Conservation (phyloP, 2,329 filamentous ascomycete genomes). For the Thermothelomyces thermophilus region DNA sequence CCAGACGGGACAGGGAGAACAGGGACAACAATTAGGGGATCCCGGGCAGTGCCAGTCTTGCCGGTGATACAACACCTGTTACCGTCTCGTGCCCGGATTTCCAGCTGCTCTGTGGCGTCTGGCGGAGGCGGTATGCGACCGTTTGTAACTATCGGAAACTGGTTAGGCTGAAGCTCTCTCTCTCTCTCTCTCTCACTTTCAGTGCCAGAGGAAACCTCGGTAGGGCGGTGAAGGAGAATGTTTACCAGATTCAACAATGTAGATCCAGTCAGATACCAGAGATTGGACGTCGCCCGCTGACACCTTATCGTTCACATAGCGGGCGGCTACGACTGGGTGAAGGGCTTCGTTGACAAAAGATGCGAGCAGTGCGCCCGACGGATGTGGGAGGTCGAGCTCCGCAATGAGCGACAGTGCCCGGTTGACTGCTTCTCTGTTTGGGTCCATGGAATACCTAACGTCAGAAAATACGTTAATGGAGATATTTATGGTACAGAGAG, state of each 20-base stretch:
- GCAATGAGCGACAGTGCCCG: constrained; percentile 9
- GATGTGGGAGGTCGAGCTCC: constrained; percentile 7
- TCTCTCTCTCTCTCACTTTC: too few relatives aligned
- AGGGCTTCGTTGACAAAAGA: constrained; percentile 12
- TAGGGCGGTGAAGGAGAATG: neutral
- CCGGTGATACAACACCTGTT: constrained; percentile 26
- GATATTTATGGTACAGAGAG: too few relatives aligned
- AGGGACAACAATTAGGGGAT: constrained; percentile 22
- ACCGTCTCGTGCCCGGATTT: constrained; percentile 23
- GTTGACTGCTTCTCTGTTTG: too few relatives aligned
- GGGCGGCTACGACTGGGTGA: constrained; percentile 4
- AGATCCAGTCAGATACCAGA: constrained; percentile 24
- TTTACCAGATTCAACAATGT: constrained; percentile 26
- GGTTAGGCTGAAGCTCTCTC: too few relatives aligned
- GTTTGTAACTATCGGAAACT: neutral
- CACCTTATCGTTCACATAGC: neutral
- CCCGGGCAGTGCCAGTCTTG: constrained; percentile 18
- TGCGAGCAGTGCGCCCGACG: constrained; percentile 4
- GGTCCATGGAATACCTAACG: too few relatives aligned
- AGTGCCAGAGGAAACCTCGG: too few relatives aligned
- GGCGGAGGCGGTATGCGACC: neutral
- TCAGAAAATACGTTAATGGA: too few relatives aligned
- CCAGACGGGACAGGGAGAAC: constrained; percentile 23
- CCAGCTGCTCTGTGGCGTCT: neutral
- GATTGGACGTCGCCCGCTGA: neutral